phyloP scores from a whole-genome alignment of 345 rosid genomes.

The Euclidium syriacum region DNA sequence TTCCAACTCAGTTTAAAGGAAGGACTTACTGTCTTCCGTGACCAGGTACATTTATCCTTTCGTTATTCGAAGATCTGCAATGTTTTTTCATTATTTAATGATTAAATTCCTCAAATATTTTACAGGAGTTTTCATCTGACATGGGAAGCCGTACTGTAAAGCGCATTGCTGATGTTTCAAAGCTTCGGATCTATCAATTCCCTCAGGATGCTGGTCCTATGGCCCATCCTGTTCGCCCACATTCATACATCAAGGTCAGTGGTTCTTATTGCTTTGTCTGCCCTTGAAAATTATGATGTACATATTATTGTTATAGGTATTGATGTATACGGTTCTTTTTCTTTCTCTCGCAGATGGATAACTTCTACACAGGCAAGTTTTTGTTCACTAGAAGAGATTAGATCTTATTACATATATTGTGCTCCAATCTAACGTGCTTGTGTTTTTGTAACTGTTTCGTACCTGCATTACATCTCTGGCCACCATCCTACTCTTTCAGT shows the following conservation, averaged over 20 bases:
- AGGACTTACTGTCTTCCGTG: slow-evolving; percentile 97
- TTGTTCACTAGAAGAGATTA: slow-evolving; percentile 7
- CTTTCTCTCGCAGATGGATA: slow-evolving; percentile 74
- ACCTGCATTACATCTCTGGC: slow-evolving; percentile 29
- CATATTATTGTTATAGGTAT: background rate
- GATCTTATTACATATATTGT: background rate
- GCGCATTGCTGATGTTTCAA: slow-evolving; percentile 95
- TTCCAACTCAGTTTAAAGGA: slow-evolving; percentile 99
- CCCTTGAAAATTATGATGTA: background rate
- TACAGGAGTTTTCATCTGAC: slow-evolving; percentile 97
- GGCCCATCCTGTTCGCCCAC: slow-evolving; percentile 99
- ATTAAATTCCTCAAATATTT: background rate
- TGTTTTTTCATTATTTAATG: background rate
- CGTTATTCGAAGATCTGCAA: background rate
- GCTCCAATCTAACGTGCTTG: slow-evolving; percentile 18
- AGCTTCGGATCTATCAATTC: slow-evolving; percentile 75
- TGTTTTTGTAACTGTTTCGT: slow-evolving; percentile 31
- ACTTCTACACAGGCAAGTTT: slow-evolving; percentile 90
- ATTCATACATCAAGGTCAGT: slow-evolving; percentile 94
- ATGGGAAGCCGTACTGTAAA: slow-evolving; percentile 98
- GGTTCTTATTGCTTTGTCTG: background rate
- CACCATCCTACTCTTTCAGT: slow-evolving; percentile 47
- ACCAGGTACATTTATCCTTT: slow-evolving; percentile 53
- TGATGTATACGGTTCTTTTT: slow-evolving; percentile 24
- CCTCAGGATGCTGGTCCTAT: slow-evolving; percentile 99